These are phyloP conservation scores for Penicillium crystallinum DNA, from an alignment of 495 filamentous ascomycete genomes.

Conservation along the genomic window DNA sequence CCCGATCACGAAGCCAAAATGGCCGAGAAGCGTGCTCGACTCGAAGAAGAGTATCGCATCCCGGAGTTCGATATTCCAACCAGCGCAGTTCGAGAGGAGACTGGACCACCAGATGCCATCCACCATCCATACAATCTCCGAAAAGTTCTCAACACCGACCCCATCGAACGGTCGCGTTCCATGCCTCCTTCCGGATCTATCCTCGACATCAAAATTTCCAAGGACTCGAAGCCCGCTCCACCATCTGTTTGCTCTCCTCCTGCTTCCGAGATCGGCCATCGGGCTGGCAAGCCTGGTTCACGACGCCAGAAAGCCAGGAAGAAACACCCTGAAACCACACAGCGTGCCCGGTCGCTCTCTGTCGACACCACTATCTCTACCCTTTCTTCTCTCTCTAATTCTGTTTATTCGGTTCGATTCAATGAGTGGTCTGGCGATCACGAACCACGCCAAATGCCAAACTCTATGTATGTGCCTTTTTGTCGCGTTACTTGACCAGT, in stretches of 20 bases:
- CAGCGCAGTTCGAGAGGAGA: constrained; percentile 15
- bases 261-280: not conserved
- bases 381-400: constrained; percentile 13
- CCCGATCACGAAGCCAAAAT: constrained; percentile 22
- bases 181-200: not conserved
- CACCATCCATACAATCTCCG: constrained; percentile 1
- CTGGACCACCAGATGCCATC: constrained; percentile 2
- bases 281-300: not conserved
- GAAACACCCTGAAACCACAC: not conserved
- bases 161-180: not conserved
- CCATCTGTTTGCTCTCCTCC: not conserved
- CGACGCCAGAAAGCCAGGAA: not conserved
- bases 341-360: constrained; percentile 14
- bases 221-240: not conserved
- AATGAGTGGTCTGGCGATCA: constrained; percentile 12
- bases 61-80: not conserved
- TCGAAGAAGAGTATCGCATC: constrained; percentile 15
- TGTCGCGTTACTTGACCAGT: not conserved
- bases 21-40: constrained; percentile 26
- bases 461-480: constrained; percentile 16
- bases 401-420: constrained; percentile 10
- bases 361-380: constrained; percentile 14
- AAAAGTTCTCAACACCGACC: not conserved
- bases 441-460: constrained; percentile 13
- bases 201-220: not conserved